Percentiles rank a stretch among this genome's conserved stretches.
phyloP scores from a whole-genome alignment of 768 basidiomycete genomes.

The Pisolithus tinctorius region DNA sequence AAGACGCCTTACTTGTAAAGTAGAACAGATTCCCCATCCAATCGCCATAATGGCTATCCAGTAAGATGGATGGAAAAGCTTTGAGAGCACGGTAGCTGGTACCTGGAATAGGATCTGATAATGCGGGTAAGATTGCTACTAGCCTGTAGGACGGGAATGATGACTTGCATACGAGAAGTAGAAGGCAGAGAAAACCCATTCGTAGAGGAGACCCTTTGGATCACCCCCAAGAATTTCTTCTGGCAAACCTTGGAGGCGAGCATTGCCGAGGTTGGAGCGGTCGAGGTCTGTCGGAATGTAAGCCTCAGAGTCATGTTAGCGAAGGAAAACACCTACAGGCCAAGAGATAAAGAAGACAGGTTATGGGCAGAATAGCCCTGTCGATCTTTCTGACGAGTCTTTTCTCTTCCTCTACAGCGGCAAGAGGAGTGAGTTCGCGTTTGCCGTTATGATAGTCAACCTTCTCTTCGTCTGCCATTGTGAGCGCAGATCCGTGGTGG shows the following conservation, averaged over 20 bases:
- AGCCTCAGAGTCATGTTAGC: background rate
- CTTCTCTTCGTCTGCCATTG: background rate
- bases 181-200: constrained; percentile 73
- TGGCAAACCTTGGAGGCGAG: constrained; percentile 67
- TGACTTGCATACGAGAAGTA: constrained; percentile 68
- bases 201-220: constrained; percentile 54
- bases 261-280: constrained; percentile 74
- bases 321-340: constrained; percentile 46
- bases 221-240: constrained; percentile 63
- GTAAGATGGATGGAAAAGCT: constrained; percentile 58
- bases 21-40: constrained; percentile 74
- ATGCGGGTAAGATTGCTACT: background rate
- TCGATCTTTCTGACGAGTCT: constrained; percentile 34
- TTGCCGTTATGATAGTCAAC: background rate
- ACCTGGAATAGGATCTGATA: constrained; percentile 61
- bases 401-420: constrained; percentile 28
- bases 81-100: constrained; percentile 59
- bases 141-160: background rate
- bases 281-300: constrained; percentile 43
- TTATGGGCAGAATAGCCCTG: constrained; percentile 37
- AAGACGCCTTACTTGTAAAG: constrained; percentile 47
- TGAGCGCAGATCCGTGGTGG: background rate
- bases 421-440: background rate
- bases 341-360: constrained; percentile 67
- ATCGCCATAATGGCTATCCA: constrained; percentile 63